Evolutionary conservation across 768 basidiomycete genomes (phyloP).

Genomic region (Omphalotus guepiniiformis): DNA sequence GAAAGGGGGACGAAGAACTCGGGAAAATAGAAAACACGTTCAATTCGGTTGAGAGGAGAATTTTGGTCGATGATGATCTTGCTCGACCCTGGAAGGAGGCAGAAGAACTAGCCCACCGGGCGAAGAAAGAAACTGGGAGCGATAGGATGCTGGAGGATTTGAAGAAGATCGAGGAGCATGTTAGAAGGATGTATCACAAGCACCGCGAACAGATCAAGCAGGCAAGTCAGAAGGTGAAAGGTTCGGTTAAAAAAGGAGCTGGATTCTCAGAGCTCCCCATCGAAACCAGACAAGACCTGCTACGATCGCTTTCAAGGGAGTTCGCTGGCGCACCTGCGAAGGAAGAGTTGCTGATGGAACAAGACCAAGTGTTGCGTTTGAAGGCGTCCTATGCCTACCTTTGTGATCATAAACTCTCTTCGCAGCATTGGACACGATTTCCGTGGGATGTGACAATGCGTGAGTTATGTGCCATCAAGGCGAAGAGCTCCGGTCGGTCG

Average conservation of each 20-base stretch:
- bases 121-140: constrained; percentile 17
- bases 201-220: constrained; percentile 24
- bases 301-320: constrained; percentile 41
- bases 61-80: constrained; percentile 24
- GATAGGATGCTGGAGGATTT: constrained; percentile 28
- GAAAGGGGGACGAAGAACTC: constrained; percentile 17
- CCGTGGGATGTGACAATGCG: constrained; percentile 51
- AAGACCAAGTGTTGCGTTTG: constrained; percentile 29
- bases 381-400: constrained; percentile 57
- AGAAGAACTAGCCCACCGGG: constrained; percentile 16
- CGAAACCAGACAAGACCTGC: constrained; percentile 45
- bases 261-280: constrained; percentile 26
- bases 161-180: constrained; percentile 36
- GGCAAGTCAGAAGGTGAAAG: constrained; percentile 4
- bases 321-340: constrained; percentile 31
- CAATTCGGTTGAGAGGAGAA: not conserved
- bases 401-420: constrained; percentile 23
- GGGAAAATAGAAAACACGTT: constrained; percentile 26
- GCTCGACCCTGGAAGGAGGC: constrained; percentile 30
- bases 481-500: constrained; percentile 30
- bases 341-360: constrained; percentile 24
- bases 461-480: constrained; percentile 50
- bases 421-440: constrained; percentile 28
- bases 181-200: constrained; percentile 26
- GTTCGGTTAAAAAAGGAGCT: constrained; percentile 16